Evolutionary conservation across 2,329 filamentous ascomycete genomes (phyloP).

Genomic region (Xylariaceae sp.): DNA sequence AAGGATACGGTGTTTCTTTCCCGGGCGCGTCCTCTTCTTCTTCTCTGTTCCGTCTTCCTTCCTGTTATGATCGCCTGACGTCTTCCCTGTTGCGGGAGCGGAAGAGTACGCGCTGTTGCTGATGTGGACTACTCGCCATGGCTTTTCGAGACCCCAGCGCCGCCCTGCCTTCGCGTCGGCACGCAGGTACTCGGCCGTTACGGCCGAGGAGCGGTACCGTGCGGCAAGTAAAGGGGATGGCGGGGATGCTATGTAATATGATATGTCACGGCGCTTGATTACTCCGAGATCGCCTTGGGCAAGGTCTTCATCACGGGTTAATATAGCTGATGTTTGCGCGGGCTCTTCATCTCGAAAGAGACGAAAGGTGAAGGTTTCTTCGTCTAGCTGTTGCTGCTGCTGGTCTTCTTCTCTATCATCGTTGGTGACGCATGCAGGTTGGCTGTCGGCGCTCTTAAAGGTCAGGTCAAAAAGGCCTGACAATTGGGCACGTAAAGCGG

Average conservation of each 20-base stretch:
- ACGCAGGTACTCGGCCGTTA: constrained; percentile 51
- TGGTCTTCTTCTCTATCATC: constrained; percentile 11
- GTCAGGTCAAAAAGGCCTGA: constrained; percentile 43
- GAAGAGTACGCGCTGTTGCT: constrained; percentile 30
- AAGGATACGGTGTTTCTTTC: constrained; percentile 57
- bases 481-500: constrained; percentile 45
- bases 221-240: constrained; percentile 35
- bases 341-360: constrained; percentile 49
- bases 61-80: too few species aligned
- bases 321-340: constrained; percentile 47
- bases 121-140: constrained; percentile 54
- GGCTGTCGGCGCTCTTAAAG: constrained; percentile 21
- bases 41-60: constrained; percentile 2
- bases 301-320: constrained; percentile 40
- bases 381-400: constrained; percentile 20
- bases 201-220: constrained; percentile 43
- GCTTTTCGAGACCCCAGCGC: constrained; percentile 58
- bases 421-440: constrained; percentile 6
- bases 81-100: constrained; percentile 5
- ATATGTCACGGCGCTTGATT: constrained; percentile 38
- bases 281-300: constrained; percentile 38
- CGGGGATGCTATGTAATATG: constrained; percentile 46
- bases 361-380: constrained; percentile 52
- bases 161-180: constrained; percentile 39
- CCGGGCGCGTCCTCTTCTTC: constrained; percentile 40